Evolutionary conservation across 164 flowering plant species (phyloP).

Genomic region (Vitis rotundifolia): DNA sequence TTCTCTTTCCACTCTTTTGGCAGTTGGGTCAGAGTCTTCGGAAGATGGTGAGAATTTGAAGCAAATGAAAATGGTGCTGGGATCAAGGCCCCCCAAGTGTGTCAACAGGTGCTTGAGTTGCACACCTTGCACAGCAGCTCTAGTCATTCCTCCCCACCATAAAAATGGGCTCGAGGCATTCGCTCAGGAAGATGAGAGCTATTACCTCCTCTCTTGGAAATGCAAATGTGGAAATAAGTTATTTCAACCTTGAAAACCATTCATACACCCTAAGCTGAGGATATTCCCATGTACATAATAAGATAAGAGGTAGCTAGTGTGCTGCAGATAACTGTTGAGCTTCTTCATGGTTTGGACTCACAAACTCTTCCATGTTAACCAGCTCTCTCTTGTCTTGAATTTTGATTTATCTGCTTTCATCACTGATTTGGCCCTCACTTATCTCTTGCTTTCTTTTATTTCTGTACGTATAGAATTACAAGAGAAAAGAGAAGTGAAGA

Average conservation of each 20-base stretch:
- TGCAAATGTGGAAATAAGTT: slow-evolving; percentile 28
- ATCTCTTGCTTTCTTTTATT: too few relatives aligned
- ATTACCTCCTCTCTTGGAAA: slow-evolving; percentile 33
- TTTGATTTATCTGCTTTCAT: too few relatives aligned
- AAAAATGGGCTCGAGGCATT: background rate
- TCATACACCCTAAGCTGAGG: too few relatives aligned
- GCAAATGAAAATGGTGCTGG: slow-evolving; percentile 24
- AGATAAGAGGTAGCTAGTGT: too few relatives aligned
- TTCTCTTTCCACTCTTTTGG: background rate
- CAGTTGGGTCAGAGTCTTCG: slow-evolving; percentile 1
- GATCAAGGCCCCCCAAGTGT: slow-evolving; percentile 40
- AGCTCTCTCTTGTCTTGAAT: too few relatives aligned
- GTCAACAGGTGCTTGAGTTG: slow-evolving; percentile 29
- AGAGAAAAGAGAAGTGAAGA: too few relatives aligned
- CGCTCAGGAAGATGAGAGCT: slow-evolving; percentile 18
- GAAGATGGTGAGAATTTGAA: slow-evolving; percentile 2
- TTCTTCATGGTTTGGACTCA: too few relatives aligned
- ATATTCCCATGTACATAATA: too few relatives aligned
- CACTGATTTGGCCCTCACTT: too few relatives aligned
- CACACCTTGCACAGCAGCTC: slow-evolving; percentile 32
- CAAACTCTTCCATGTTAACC: too few relatives aligned
- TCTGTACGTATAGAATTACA: too few relatives aligned
- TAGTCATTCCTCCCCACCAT: slow-evolving; percentile 23
- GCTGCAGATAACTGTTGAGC: too few relatives aligned
- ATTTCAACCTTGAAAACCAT: slow-evolving; percentile 22